A percentile compares a stretch with the other conserved stretches of the same genome.
Conservation (phyloP, 495 filamentous ascomycete species). For the Paragyromitra xinjiangensis region DNA sequence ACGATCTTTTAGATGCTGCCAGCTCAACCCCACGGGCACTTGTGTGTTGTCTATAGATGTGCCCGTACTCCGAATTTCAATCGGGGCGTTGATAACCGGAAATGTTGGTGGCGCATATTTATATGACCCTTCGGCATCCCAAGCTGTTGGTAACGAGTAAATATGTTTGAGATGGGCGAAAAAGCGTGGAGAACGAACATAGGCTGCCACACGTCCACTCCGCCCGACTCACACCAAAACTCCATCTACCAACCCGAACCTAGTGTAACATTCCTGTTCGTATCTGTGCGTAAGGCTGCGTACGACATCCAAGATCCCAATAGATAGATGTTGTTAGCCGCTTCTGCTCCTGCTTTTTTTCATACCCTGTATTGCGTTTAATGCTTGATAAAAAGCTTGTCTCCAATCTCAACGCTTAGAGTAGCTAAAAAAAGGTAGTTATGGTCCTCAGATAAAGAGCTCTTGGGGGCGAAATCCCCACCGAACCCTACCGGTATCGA, state of each 20-base stretch:
- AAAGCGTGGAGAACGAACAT: slow-evolving; percentile 30
- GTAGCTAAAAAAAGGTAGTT: background rate
- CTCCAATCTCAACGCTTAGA: background rate
- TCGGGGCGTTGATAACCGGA: background rate
- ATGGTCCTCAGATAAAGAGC: too few relatives aligned
- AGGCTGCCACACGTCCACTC: slow-evolving; percentile 19
- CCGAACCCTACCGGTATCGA: background rate
- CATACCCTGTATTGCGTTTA: background rate
- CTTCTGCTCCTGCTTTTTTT: background rate
- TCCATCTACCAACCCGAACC: background rate
- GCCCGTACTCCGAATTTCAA: background rate
- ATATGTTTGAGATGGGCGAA: slow-evolving; percentile 2
- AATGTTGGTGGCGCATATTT: slow-evolving; percentile 20
- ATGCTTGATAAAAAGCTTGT: background rate
- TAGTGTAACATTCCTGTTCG: slow-evolving; percentile 11
- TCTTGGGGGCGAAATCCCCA: too few relatives aligned
- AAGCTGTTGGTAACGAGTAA: slow-evolving; percentile 24
- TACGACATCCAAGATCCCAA: background rate
- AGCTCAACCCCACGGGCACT: background rate
- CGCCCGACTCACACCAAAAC: slow-evolving; percentile 11
- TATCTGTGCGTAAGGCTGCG: background rate
- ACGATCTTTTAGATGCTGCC: background rate
- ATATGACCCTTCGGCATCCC: slow-evolving; percentile 9
- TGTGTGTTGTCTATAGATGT: slow-evolving; percentile 13
- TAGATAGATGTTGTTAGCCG: background rate